Conservation (phyloP, 805 yeast genomes). For the baker's yeast (Saccharomyces cerevisiae) region DNA sequence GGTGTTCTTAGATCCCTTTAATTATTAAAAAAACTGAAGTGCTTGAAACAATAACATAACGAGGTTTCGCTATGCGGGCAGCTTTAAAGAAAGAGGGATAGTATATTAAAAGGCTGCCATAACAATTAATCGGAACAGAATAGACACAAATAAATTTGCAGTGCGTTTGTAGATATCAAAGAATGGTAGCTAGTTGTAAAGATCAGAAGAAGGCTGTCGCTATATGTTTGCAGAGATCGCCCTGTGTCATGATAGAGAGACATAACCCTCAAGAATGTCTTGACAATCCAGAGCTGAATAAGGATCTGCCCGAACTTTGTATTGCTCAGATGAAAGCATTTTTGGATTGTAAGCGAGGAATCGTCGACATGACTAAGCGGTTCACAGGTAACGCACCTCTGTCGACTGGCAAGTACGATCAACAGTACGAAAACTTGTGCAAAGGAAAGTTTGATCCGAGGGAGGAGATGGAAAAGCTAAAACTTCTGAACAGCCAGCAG, state of each 20-base stretch:
- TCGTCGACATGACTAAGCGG: conserved; percentile 84
- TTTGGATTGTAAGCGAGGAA: conserved; percentile 84
- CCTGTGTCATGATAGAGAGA: conserved; percentile 87
- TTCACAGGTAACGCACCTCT: conserved; percentile 90
- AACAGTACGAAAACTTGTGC: conserved; percentile 70
- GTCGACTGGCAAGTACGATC: conserved; percentile 88
- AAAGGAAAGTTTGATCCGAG: conserved; percentile 74
- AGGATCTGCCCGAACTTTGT: conserved; percentile 80
- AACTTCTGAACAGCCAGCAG: conserved; percentile 46
- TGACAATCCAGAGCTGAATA: conserved; percentile 66
- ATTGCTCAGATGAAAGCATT: conserved; percentile 76
- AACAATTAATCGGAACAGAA: neutral
- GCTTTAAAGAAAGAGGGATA: neutral
- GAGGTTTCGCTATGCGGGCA: neutral
- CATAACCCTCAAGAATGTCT: conserved; percentile 85
- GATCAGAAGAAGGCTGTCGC: conserved; percentile 95
- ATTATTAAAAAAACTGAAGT: neutral
- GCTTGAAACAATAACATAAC: neutral
- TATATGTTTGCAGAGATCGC: conserved; percentile 89
- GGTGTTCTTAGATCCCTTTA: neutral
- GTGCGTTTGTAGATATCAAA: neutral
- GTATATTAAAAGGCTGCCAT: neutral
- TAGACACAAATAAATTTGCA: neutral
- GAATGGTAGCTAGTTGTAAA: conserved; percentile 75
- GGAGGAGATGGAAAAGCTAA: conserved; percentile 71